A percentile compares a stretch with the other conserved stretches of the same genome.
phyloP scores from a whole-genome alignment of 1,284 basidiomycete species.

The Ustilago xerochloae region DNA sequence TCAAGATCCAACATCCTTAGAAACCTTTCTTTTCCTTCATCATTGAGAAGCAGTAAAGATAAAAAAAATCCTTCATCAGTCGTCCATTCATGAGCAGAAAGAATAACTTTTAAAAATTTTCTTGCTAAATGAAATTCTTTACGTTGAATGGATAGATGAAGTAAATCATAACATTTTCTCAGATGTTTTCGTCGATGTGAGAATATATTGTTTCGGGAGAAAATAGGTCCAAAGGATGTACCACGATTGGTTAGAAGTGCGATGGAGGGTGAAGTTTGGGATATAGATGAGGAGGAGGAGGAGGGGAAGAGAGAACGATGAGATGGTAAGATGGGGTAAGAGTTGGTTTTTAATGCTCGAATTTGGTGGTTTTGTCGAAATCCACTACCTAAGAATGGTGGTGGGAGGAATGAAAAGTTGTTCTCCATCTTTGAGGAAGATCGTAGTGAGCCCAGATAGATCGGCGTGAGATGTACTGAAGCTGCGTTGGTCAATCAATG shows the following conservation, averaged over 20 bases:
- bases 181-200: constrained; percentile 24
- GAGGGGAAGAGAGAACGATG: constrained; percentile 17
- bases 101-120: constrained; percentile 15
- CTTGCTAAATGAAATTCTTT: constrained; percentile 12
- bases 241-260: constrained; percentile 14
- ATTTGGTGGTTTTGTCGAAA: constrained; percentile 36
- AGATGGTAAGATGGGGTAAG: constrained; percentile 10
- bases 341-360: constrained; percentile 33
- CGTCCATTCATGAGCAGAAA: constrained; percentile 36
- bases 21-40: neutral
- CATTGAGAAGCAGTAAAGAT: neutral
- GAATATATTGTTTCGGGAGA: constrained; percentile 6
- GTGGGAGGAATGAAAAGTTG: constrained; percentile 4
- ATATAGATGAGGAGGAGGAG: constrained; percentile 14
- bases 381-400: constrained; percentile 19
- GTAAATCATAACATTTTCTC: constrained; percentile 22
- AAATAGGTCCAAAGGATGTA: neutral
- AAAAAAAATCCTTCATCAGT: constrained; percentile 10
- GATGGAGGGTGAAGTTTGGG: constrained; percentile 18
- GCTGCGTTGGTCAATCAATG: too few relatives aligned
- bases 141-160: constrained; percentile 19
- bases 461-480: too few relatives aligned
- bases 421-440: constrained; percentile 19
- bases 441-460: too few relatives aligned
- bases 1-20: constrained; percentile 16